phyloP scores from a whole-genome alignment of 1,284 basidiomycete genomes.

The Schizophyllum commune region DNA sequence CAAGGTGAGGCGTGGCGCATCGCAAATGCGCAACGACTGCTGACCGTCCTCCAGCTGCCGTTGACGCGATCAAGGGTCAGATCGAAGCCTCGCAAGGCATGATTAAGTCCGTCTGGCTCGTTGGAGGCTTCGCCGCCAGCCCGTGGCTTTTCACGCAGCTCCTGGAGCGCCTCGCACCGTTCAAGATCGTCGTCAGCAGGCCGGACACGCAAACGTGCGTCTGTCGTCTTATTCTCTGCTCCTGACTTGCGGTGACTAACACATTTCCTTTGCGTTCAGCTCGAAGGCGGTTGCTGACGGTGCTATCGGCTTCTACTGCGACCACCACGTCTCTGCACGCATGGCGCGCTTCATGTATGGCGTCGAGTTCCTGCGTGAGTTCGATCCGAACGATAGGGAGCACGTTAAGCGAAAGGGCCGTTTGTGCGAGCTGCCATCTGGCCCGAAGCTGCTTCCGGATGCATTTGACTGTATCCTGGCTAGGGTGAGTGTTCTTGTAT shows the following conservation, averaged over 20 bases:
- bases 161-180: conserved; percentile 50
- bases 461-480: conserved; percentile 74
- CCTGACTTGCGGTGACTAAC: neutral
- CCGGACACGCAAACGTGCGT: conserved; percentile 70
- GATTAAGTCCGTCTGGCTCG: conserved; percentile 71
- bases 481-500: conserved; percentile 34
- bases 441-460: conserved; percentile 64
- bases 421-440: conserved; percentile 67
- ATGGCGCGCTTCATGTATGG: conserved; percentile 76
- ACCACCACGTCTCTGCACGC: conserved; percentile 71
- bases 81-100: conserved; percentile 57
- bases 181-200: conserved; percentile 54
- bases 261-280: conserved; percentile 23
- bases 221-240: conserved; percentile 1
- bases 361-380: conserved; percentile 67
- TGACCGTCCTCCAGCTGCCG: conserved; percentile 35
- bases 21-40: neutral
- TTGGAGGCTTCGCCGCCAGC: conserved; percentile 74
- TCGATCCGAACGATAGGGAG: conserved; percentile 55
- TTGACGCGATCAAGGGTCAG: conserved; percentile 61
- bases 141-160: conserved; percentile 71
- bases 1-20: conserved; percentile 27
- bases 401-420: conserved; percentile 55
- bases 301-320: conserved; percentile 74
- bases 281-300: conserved; percentile 78